phyloP scores from a whole-genome alignment of 129 eudicot species.

The Oenanthe sinensis region DNA sequence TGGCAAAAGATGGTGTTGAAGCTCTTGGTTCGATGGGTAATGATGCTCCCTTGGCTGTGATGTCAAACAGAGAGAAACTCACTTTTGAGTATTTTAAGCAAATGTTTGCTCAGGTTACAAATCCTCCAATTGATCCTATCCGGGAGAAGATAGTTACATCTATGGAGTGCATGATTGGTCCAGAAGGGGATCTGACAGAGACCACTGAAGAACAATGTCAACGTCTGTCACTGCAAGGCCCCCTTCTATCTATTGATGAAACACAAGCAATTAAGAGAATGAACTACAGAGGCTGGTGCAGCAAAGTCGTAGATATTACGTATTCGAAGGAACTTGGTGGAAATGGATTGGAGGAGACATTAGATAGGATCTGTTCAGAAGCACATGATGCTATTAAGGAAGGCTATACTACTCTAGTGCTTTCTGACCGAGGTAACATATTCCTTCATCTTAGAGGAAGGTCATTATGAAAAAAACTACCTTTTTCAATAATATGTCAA shows the following conservation, averaged over 20 bases:
- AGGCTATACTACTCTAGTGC: slow-evolving; percentile 78
- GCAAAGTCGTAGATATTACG: slow-evolving; percentile 89
- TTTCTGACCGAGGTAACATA: slow-evolving; percentile 87
- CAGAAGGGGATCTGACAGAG: slow-evolving; percentile 98
- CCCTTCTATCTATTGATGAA: slow-evolving; percentile 72
- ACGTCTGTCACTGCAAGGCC: slow-evolving; percentile 92
- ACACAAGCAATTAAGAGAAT: slow-evolving; percentile 90
- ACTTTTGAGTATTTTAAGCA: slow-evolving; percentile 94
- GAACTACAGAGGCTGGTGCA: slow-evolving; percentile 96
- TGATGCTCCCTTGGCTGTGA: slow-evolving; percentile 96
- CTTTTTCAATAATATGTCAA: not conserved
- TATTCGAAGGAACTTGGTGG: slow-evolving; percentile 58
- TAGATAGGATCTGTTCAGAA: slow-evolving; percentile 74
- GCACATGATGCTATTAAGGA: slow-evolving; percentile 78
- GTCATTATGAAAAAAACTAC: not conserved
- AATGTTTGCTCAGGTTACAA: slow-evolving; percentile 99
- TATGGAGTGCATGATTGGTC: slow-evolving; percentile 97
- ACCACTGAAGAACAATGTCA: slow-evolving; percentile 92
- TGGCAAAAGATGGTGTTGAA: slow-evolving; percentile 96
- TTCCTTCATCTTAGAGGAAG: not conserved
- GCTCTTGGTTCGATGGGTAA: slow-evolving; percentile 99
- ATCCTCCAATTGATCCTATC: slow-evolving; percentile 98
- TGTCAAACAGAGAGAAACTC: slow-evolving; percentile 92
- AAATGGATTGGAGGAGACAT: slow-evolving; percentile 85
- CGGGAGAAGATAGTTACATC: slow-evolving; percentile 97